Base-by-base conservation (phyloP, 768 basidiomycete genomes). In the Dictyophora rubrovolvata region DNA sequence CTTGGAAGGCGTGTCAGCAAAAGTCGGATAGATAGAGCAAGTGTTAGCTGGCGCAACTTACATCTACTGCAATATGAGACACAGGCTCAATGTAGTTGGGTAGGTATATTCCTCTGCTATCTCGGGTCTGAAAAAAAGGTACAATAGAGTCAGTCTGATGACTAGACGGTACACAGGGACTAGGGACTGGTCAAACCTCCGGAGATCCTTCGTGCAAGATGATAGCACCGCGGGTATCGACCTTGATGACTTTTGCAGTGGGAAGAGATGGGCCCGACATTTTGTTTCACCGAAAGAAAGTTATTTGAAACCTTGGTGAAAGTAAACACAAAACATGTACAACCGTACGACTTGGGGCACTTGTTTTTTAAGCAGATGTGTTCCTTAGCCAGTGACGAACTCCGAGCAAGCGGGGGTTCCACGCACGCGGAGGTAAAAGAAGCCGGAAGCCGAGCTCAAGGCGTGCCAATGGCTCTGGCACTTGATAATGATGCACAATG, bases 1-100 rank as follows among this genome's bases (percentile, higher is more conserved):
- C 94, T 97, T 72, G 17, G 22, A 22, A 18, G 23, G 54, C 34
- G 17, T n/a, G 28, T 59, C 49, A 59, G 49, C 20, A 22, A 12
- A 28, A 20, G 7, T 18, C 34, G 10, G 5, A 23, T 20, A 33
- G 21, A 50, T 35, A 34, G 49, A 61, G 17, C 18, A 47, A 36
- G 42, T n/a, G 48, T 36, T 9, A 28, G 28, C 7, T 28, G 7
- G 28, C 28, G 28, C 28, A 17, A 82, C 93, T 75, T 69, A 95
- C 94, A 69, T 99, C 95, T 58, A 99, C 86, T 3, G 96, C 96
- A 57, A 98, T 93, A 69, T 98, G 93, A 18, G 93, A 96, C 16
- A 99, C 87, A 21, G 92, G 91, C 72, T 99, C 96, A 62, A 95
- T 95, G 74, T 98, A 85, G 69, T 96, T 94, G 56, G 96, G 96